A percentile compares a stretch with the other conserved stretches of the same genome.
Conservation (phyloP, 2,329 filamentous ascomycete genomes). For the Sarocladium strictum region DNA sequence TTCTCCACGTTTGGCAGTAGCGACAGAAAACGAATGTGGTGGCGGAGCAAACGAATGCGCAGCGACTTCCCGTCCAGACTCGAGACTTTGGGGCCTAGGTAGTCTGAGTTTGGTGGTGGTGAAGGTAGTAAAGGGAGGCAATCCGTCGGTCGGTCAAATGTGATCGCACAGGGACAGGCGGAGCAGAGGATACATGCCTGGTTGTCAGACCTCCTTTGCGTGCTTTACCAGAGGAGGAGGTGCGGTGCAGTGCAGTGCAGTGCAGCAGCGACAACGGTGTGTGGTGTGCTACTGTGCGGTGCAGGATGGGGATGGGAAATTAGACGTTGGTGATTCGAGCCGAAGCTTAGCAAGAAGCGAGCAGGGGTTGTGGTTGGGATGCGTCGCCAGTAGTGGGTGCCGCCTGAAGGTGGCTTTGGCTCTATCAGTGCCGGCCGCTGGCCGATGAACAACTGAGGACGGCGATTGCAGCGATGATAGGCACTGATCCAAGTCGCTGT, state of each 20-base stretch:
- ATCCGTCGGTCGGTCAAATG: not conserved
- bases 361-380: not conserved
- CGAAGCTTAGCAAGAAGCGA: conserved; percentile 1
- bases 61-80: not conserved
- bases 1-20: not conserved
- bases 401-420: too few relatives aligned
- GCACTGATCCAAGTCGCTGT: not conserved
- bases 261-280: conserved; percentile 1
- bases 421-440: not conserved
- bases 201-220: conserved; percentile 2
- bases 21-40: conserved; percentile 7
- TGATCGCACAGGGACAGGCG: conserved; percentile 2
- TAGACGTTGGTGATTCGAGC: conserved; percentile 9
- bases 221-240: conserved; percentile 1
- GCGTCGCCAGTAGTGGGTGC: not conserved
- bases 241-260: not conserved
- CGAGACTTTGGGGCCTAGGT: not conserved
- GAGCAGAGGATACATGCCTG: conserved; percentile 6
- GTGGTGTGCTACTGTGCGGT: not conserved
- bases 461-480: not conserved
- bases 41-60: not conserved
- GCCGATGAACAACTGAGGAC: not conserved
- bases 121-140: not conserved
- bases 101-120: not conserved
- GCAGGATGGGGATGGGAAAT: conserved; percentile 10